Percentiles rank a stretch among this genome's conserved stretches.
These are phyloP conservation scores for Cystobasidium onofrii DNA, from an alignment of 768 basidiomycete species.

Conservation along the genomic window DNA sequence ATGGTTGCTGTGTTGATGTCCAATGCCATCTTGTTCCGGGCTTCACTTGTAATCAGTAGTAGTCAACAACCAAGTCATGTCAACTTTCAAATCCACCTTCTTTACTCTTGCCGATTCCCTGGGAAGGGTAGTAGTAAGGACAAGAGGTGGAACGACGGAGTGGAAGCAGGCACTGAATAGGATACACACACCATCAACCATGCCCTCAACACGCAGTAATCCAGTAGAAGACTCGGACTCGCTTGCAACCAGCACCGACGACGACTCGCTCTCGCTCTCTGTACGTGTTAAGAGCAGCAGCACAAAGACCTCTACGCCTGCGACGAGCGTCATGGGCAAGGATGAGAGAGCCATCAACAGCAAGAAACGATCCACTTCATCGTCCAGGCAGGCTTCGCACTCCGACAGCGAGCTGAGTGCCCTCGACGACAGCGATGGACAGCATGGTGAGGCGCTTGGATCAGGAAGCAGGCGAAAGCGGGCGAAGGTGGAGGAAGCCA, in stretches of 20 bases:
- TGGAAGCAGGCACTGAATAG: background rate
- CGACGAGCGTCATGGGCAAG: background rate
- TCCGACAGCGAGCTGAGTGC: background rate
- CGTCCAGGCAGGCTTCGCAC: too few species aligned
- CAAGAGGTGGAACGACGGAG: too few species aligned
- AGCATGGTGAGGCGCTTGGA: background rate
- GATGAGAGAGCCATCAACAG: background rate
- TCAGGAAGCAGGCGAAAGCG: background rate
- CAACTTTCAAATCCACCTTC: background rate
- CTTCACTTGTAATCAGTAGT: too few species aligned
- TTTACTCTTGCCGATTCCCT: too few species aligned
- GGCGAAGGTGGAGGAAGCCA: background rate
- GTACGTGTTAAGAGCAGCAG: background rate
- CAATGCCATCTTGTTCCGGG: too few species aligned
- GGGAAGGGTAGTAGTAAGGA: too few species aligned
- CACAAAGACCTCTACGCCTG: background rate
- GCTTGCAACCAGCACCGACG: background rate
- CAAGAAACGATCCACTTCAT: too few species aligned
- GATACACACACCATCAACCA: background rate
- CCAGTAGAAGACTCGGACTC: slow-evolving; percentile 1
- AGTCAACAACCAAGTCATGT: too few species aligned
- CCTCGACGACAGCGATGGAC: background rate
- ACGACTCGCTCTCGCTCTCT: background rate
- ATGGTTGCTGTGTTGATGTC: background rate
- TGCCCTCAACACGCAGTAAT: background rate